Conservation (phyloP, 768 basidiomycete genomes). For the Rhodocollybia butyracea region DNA sequence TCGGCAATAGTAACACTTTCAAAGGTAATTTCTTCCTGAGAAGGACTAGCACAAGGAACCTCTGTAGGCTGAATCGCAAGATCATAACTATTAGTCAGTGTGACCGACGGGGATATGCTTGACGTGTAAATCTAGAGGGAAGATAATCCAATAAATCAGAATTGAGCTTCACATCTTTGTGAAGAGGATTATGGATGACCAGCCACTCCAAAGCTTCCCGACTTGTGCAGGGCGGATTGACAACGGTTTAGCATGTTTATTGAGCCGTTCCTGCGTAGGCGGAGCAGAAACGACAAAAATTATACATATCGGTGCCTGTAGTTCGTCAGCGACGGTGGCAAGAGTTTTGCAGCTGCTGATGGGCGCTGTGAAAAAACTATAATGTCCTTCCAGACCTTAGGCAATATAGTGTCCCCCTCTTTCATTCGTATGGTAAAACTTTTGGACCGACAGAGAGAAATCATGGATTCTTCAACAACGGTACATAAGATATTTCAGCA, state of each 20-base stretch:
- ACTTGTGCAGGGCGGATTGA: conserved; percentile 27
- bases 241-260: conserved; percentile 31
- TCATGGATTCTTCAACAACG: conserved; percentile 37
- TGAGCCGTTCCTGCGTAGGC: conserved; percentile 28
- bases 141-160: conserved; percentile 16
- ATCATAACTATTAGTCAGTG: conserved; percentile 15
- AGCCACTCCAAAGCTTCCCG: conserved; percentile 32
- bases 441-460: conserved; percentile 32
- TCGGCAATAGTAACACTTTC: conserved; percentile 27
- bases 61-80: background rate
- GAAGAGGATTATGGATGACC: conserved; percentile 29
- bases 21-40: conserved; percentile 7
- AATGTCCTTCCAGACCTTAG: conserved; percentile 26
- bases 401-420: conserved; percentile 12
- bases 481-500: conserved; percentile 28
- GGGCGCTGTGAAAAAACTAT: conserved; percentile 39
- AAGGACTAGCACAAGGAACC: background rate
- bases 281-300: conserved; percentile 31
- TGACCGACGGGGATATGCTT: conserved; percentile 18
- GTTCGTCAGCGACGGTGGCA: conserved; percentile 35
- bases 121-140: conserved; percentile 17
- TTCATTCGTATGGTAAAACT: conserved; percentile 32
- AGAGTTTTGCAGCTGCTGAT: conserved; percentile 17
- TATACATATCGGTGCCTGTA: conserved; percentile 33
- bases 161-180: conserved; percentile 26